Base-by-base conservation (phyloP, 2,329 filamentous ascomycete species). In the Cercospora canescens region DNA sequence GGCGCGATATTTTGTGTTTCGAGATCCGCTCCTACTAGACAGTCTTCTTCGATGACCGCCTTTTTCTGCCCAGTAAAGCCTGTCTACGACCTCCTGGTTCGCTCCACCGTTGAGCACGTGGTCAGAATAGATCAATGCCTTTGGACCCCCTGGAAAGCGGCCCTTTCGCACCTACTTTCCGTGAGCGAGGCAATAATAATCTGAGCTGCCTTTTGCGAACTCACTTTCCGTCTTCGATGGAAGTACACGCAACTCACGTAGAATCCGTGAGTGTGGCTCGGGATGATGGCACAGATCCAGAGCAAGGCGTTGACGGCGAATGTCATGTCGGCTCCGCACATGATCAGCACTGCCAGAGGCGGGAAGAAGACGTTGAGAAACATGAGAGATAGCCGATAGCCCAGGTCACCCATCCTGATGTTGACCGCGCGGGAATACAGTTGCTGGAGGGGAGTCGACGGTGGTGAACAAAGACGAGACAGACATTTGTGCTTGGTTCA, bases 311-410 rank as follows among this genome's bases (percentile, higher is more conserved):
- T 81, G 41, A 81, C 66, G 48, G 77, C 60, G 32, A 72, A 74
- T 66, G 81, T 79, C 62, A 67, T 73, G 11, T 75, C 75, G 12
- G 73, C 71, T 5, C 79, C 79, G 48, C 74, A 75, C 21, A 81
- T 70, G 56, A 80, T 75, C 21, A 75, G 64, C 5, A 81, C 76
- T 4, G 77, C 74, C 4, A 79, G 65, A 0, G 79, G 79, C 4
- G 79, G 79, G 63, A 79, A 81, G 72, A 81, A 73, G 61, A 81
- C 73, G 72, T 81, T 81, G 69, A 79, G 70, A 55, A 74, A 58
- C 35, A 74, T 75, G 54, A 80, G 73, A 65, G 73, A 65, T 60
- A 79, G 65, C 37, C 78, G 77, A 64, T 78, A 78, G 14, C 62
- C 50, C 28, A 65, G 41, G 50, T 63, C 67, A 16, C 64, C 59